These are phyloP conservation scores for Termitomyces sp. DNA, from an alignment of 768 basidiomycete genomes.

Conservation along the genomic window DNA sequence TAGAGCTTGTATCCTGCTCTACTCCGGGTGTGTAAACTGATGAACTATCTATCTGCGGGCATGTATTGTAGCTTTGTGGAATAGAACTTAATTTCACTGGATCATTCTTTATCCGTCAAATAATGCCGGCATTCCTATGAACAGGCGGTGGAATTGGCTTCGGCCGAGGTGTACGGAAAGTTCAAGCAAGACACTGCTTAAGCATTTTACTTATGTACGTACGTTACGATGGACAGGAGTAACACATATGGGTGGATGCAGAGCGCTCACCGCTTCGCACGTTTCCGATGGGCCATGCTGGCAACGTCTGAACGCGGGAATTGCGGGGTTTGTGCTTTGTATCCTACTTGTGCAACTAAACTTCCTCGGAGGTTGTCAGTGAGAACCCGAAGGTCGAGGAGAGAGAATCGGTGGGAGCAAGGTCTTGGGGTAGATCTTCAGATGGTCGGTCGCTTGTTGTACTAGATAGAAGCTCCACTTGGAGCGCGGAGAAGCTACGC, in stretches of 20 bases:
- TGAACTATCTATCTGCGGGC: too few species aligned
- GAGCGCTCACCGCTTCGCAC: background rate
- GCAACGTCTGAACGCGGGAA: background rate
- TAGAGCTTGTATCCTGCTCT: too few species aligned
- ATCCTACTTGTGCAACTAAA: background rate
- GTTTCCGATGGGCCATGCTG: background rate
- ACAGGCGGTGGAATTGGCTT: background rate
- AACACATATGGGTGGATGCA: background rate
- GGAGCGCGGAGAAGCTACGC: background rate
- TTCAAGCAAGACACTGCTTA: background rate
- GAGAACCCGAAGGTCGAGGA: slow-evolving; percentile 4
- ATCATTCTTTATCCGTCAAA: background rate
- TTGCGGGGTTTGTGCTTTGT: slow-evolving; percentile 1
- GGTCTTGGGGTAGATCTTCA: background rate
- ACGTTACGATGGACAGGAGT: slow-evolving; percentile 6
- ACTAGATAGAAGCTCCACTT: background rate
- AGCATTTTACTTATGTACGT: background rate
- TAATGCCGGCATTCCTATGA: background rate
- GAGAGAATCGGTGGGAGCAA: background rate
- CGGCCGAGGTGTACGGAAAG: slow-evolving; percentile 11
- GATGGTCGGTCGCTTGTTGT: background rate
- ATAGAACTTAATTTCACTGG: background rate
- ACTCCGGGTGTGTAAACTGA: too few species aligned
- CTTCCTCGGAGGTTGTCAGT: background rate
- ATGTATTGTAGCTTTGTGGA: too few species aligned